Conservation (phyloP, 129 eudicot species). For the Flaveria bidentis region DNA sequence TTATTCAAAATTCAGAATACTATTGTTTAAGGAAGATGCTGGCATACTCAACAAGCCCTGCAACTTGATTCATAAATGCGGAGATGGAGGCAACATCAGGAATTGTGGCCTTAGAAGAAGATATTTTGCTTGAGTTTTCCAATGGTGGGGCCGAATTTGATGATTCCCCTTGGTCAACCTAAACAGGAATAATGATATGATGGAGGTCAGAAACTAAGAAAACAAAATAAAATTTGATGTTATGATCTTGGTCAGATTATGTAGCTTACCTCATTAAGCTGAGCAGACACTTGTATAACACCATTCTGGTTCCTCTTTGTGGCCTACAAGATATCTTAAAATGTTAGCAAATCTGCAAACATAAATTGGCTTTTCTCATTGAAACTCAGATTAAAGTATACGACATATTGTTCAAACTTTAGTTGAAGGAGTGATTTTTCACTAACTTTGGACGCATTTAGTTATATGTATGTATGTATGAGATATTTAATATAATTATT, state of each 20-base stretch:
- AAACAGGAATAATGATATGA: not conserved
- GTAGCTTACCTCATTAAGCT: slow-evolving; percentile 54
- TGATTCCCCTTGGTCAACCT: slow-evolving; percentile 45
- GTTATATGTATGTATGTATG: not conserved
- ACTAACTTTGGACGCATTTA: not conserved
- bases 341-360: slow-evolving; percentile 16
- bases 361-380: not conserved
- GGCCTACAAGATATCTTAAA: slow-evolving; percentile 36
- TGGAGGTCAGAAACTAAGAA: not conserved
- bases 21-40: slow-evolving; percentile 5
- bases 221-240: not conserved
- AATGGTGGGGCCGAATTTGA: slow-evolving; percentile 41
- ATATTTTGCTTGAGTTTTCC: slow-evolving; percentile 26
- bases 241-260: not conserved
- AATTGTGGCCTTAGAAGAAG: slow-evolving; percentile 30
- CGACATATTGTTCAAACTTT: not conserved
- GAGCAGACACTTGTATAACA: slow-evolving; percentile 53
- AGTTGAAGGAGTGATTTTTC: not conserved
- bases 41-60: slow-evolving; percentile 74
- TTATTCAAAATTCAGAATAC: not conserved
- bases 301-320: slow-evolving; percentile 49
- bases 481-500: not conserved
- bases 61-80: slow-evolving; percentile 73
- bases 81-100: slow-evolving; percentile 60
- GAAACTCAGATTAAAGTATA: not conserved